Evolutionary conservation across 208 protist genomes (phyloP).

Genomic region (Leishmania mexicana): DNA sequence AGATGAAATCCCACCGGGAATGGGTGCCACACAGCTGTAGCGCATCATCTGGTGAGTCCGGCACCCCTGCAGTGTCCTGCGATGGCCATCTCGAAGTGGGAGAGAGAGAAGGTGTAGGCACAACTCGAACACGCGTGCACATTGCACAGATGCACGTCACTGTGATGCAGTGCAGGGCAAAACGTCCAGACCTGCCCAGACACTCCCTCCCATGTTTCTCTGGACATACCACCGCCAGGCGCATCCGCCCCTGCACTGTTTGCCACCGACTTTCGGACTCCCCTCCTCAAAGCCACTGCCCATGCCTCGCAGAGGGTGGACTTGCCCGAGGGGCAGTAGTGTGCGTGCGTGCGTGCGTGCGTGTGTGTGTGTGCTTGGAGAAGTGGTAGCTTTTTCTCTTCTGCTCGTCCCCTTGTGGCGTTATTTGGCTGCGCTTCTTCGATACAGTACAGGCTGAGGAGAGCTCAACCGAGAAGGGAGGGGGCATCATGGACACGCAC

Average conservation of each 20-base stretch:
- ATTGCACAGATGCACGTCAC: not conserved
- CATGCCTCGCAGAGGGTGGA: not conserved
- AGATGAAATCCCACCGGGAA: not conserved
- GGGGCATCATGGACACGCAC: not conserved
- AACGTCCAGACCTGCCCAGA: not conserved
- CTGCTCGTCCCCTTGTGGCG: not conserved
- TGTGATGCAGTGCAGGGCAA: not conserved
- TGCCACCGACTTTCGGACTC: not conserved
- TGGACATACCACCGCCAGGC: not conserved
- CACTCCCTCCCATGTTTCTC: not conserved
- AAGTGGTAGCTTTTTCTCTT: not conserved
- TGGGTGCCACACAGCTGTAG: not conserved
- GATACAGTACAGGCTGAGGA: not conserved
- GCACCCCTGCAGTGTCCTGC: not conserved
- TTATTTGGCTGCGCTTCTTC: not conserved
- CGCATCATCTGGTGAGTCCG: not conserved
- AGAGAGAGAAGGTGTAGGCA: not conserved
- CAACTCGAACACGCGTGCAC: not conserved
- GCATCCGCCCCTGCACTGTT: not conserved
- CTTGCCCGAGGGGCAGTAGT: not conserved
- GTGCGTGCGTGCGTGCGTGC: not conserved
- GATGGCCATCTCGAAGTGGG: not conserved
- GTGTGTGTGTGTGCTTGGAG: not conserved
- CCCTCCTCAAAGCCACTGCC: not conserved
- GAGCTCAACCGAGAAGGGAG: not conserved